phyloP scores from a whole-genome alignment of 345 rosid species.

The Brassica nigra region DNA sequence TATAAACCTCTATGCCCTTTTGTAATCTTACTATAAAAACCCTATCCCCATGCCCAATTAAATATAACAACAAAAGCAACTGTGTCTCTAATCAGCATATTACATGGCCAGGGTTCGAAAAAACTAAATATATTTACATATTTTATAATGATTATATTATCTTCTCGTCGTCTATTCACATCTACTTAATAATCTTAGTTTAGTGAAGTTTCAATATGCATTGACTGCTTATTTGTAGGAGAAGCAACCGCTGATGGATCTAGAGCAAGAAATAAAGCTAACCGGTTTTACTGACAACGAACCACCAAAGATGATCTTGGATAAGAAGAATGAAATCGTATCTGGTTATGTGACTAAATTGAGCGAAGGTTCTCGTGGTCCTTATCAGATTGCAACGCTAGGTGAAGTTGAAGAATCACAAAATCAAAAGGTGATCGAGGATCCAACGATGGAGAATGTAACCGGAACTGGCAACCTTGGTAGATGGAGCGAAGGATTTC shows the following conservation, averaged over 20 bases:
- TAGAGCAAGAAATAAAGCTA: slow-evolving; percentile 8
- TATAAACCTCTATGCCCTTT: neutral
- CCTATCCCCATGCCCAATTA: slow-evolving; percentile 12
- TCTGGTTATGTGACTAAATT: slow-evolving; percentile 11
- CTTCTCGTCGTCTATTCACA: too few species aligned
- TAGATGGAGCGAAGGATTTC: slow-evolving; percentile 27
- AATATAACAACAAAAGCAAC: neutral
- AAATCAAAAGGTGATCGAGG: neutral
- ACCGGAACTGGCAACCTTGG: neutral
- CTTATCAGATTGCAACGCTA: neutral
- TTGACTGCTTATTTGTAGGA: neutral
- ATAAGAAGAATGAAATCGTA: neutral
- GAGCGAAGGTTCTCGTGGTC: slow-evolving; percentile 16
- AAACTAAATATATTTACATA: neutral
- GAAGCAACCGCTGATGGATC: slow-evolving; percentile 22
- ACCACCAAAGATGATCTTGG: neutral
- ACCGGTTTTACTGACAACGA: neutral
- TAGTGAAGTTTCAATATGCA: slow-evolving; percentile 12
- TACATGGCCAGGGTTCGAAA: slow-evolving; percentile 25
- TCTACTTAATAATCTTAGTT: neutral
- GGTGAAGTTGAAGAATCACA: neutral
- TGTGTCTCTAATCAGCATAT: neutral
- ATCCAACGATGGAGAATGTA: neutral
- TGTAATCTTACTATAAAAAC: slow-evolving; percentile 8
- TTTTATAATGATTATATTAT: too few species aligned